Percentiles rank a stretch among this genome's conserved stretches.
Evolutionary conservation across 306 rosid genomes (phyloP).

Genomic region (Dryas octopetala): DNA sequence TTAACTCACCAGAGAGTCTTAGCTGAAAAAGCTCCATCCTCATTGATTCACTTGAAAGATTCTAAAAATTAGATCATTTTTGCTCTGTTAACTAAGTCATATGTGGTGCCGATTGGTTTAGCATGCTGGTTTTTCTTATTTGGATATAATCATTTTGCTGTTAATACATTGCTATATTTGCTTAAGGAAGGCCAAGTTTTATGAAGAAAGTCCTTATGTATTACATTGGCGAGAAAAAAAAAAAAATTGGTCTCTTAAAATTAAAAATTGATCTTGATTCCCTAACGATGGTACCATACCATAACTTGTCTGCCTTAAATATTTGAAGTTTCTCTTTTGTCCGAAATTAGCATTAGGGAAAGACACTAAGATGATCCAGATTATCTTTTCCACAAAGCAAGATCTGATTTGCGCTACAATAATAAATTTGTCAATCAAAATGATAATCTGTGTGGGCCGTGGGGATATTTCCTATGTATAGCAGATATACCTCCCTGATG

Average conservation of each 20-base stretch:
- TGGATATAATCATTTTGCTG: too few relatives aligned
- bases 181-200: not conserved
- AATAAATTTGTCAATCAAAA: slow-evolving; percentile 7
- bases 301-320: not conserved
- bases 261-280: not conserved
- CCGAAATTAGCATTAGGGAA: not conserved
- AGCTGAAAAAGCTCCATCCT: not conserved
- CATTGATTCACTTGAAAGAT: not conserved
- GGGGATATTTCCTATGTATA: not conserved
- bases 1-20: not conserved
- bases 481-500: not conserved
- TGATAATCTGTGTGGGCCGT: too few relatives aligned
- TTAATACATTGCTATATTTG: not conserved
- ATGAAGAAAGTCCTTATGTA: not conserved
- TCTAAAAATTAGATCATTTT: not conserved
- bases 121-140: too few relatives aligned
- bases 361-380: not conserved
- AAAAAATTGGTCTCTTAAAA: not conserved
- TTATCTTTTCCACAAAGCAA: not conserved
- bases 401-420: slow-evolving; percentile 19
- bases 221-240: not conserved
- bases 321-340: not conserved
- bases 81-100: not conserved
- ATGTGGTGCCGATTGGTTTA: too few relatives aligned
- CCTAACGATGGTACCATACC: not conserved